Base-by-base conservation (phyloP, 2,329 filamentous ascomycete genomes). In the Cladorrhinum sp. region DNA sequence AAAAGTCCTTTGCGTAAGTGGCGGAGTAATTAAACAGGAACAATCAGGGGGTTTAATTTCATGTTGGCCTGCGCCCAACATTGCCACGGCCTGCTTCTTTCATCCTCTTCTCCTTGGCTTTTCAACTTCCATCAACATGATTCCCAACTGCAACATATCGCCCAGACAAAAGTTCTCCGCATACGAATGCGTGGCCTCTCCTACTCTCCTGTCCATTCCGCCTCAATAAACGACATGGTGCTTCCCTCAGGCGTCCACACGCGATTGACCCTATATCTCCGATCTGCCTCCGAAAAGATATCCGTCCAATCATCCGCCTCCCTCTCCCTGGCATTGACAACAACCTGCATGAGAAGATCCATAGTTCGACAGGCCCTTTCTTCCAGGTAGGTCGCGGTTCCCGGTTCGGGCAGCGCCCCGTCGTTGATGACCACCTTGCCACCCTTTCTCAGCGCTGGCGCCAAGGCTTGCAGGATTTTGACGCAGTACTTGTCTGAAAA, bases 401-500 rank as follows among this genome's bases (percentile, higher is more conserved):
- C 46, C 6, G 46, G 46, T 24, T 24, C 21, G n/a, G 46, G 21
- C 46, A 49, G 3, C 46, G 46, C 6, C 10, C 46, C 18, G 3
- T 49, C 70, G 55, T 69, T 70, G 56, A 72, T 62, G 54, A 72
- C 58, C 18, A 71, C 55, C 28, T 60, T 65, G 12, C 70, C 65
- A 1, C 70, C 70, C 2, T 62, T 62, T 33, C 69, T 70, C 9
- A 75, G 62, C 2, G 67, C 70, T 8, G 72, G 72, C 8, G 73
- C 62, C 5, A 76, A 65, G 0, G 65, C 66, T 18, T 67, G 64
- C 21, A 75, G 62, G 36, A 76, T 73, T 49, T 69, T 62, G 1
- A 73, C 52, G 51, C 65, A 70, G 60, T 75, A 72, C 55, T 70
- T 71, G 62, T 76, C 71, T 1, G 68, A 59, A 65, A 71, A 76